Evolutionary conservation across 2,329 filamentous ascomycete species (phyloP).

Genomic region (Monosporascus sp.): DNA sequence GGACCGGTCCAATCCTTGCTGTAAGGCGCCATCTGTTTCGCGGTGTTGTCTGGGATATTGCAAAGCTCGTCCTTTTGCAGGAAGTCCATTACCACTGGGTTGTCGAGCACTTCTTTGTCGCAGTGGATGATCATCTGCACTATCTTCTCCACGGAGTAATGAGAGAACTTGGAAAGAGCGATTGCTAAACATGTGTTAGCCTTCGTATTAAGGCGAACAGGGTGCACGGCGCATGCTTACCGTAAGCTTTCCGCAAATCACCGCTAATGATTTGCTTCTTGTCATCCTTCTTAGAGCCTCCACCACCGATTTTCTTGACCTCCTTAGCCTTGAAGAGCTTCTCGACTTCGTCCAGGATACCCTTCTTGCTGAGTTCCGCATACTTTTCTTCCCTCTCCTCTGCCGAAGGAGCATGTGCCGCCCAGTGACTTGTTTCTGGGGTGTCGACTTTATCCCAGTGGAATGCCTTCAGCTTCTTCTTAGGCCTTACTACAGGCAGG

Average conservation of each 20-base stretch:
- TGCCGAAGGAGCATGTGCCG: constrained; percentile 75
- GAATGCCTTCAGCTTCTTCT: constrained; percentile 98
- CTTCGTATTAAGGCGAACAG: not conserved
- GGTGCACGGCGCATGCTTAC: constrained; percentile 36
- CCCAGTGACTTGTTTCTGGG: constrained; percentile 89
- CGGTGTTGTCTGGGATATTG: constrained; percentile 83
- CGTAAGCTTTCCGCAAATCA: constrained; percentile 83
- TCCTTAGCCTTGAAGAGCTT: constrained; percentile 97
- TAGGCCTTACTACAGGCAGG: constrained; percentile 78
- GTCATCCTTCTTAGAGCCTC: constrained; percentile 73
- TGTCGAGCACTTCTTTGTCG: constrained; percentile 82
- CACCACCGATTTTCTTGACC: constrained; percentile 76
- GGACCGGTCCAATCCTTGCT: constrained; percentile 94
- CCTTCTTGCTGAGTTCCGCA: constrained; percentile 84
- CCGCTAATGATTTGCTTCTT: constrained; percentile 96
- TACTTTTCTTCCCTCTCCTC: constrained; percentile 95
- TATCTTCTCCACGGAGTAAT: constrained; percentile 74
- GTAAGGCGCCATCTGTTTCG: constrained; percentile 90
- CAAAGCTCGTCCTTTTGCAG: constrained; percentile 88
- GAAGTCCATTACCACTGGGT: constrained; percentile 93
- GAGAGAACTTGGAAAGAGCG: constrained; percentile 88
- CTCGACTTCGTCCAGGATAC: constrained; percentile 95
- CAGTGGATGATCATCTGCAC: constrained; percentile 94
- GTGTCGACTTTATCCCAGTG: constrained; percentile 99
- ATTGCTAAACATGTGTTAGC: constrained; percentile 57